Conservation (phyloP, 345 rosid species). For the Reutealis trisperma region DNA sequence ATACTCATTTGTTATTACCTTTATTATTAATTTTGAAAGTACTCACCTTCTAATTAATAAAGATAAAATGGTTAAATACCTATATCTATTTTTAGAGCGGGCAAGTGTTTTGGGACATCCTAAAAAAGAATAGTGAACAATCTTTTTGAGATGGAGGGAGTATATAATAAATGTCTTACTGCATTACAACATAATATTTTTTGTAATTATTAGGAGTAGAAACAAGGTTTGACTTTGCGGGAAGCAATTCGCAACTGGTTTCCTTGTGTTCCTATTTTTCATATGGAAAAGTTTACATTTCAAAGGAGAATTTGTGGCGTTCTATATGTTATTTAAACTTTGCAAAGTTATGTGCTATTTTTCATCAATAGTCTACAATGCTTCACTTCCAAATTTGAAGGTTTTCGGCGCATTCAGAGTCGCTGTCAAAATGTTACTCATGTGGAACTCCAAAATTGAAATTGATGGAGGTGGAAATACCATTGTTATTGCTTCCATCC, state of each 20-base stretch:
- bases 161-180: neutral
- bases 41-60: no score
- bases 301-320: neutral
- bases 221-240: neutral
- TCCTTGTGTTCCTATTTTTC: constrained; percentile 2
- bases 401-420: constrained; percentile 95
- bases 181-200: neutral
- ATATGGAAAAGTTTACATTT: neutral
- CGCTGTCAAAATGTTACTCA: constrained; percentile 84
- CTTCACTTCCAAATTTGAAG: constrained; percentile 46
- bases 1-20: no score
- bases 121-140: no score
- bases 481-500: constrained; percentile 76
- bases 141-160: no score
- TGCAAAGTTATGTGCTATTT: constrained; percentile 8
- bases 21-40: no score
- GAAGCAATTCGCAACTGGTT: neutral
- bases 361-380: constrained; percentile 11
- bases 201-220: neutral
- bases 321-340: constrained; percentile 10
- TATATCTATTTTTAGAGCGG: no score
- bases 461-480: constrained; percentile 96
- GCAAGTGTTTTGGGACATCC: no score
- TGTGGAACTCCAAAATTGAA: constrained; percentile 93
- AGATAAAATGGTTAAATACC: no score